These are phyloP conservation scores for Xeromyces bisporus DNA, from an alignment of 495 filamentous ascomycete genomes.

Conservation along the genomic window DNA sequence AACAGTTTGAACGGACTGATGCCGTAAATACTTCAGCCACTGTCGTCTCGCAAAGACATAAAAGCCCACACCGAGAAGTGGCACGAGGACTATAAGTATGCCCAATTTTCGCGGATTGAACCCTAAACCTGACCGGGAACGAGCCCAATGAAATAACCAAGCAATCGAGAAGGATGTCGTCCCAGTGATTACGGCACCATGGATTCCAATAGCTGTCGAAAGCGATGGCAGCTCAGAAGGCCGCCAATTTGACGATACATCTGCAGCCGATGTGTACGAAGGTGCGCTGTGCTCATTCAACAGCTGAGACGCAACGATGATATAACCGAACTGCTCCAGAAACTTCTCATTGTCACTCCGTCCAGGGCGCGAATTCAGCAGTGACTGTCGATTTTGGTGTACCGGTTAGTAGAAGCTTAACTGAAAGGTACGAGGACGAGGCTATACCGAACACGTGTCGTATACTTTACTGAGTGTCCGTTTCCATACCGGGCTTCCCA, in stretches of 20 bases:
- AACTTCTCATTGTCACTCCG: slow-evolving; percentile 73
- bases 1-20: slow-evolving; percentile 60
- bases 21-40: slow-evolving; percentile 68
- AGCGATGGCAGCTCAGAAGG: slow-evolving; percentile 22
- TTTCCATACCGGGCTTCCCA: slow-evolving; percentile 35
- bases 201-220: slow-evolving; percentile 28
- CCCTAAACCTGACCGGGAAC: slow-evolving; percentile 17
- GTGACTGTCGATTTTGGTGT: slow-evolving; percentile 20
- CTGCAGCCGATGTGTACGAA: slow-evolving; percentile 27
- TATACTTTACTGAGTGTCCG: slow-evolving; percentile 34
- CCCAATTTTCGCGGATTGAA: slow-evolving; percentile 32
- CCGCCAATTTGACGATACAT: slow-evolving; percentile 20
- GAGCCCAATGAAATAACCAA: slow-evolving; percentile 54
- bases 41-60: slow-evolving; percentile 65
- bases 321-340: slow-evolving; percentile 88
- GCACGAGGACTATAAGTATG: slow-evolving; percentile 39
- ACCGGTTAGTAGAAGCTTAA: slow-evolving; percentile 5
- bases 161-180: slow-evolving; percentile 49
- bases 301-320: slow-evolving; percentile 86
- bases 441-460: slow-evolving; percentile 41
- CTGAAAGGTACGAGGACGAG: background rate
- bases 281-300: slow-evolving; percentile 48
- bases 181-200: slow-evolving; percentile 34
- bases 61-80: slow-evolving; percentile 35
- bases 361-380: slow-evolving; percentile 56